phyloP scores from a whole-genome alignment of 2,329 filamentous ascomycete genomes.

The Daldinia sp. region DNA sequence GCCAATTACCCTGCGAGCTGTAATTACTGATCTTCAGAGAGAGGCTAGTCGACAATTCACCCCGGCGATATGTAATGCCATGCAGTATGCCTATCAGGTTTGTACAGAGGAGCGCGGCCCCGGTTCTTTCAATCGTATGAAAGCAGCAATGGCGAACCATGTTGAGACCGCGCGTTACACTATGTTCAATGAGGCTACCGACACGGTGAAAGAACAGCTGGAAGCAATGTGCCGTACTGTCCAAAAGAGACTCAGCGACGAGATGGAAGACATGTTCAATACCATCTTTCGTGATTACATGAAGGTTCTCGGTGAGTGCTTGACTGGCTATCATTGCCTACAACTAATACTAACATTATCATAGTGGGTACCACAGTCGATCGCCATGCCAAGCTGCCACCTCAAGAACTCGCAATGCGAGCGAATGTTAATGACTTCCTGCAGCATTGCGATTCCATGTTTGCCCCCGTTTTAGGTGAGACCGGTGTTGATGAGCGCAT shows the following conservation, averaged over 20 bases:
- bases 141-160: slow-evolving; percentile 59
- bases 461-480: slow-evolving; percentile 31
- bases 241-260: slow-evolving; percentile 24
- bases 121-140: slow-evolving; percentile 66
- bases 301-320: slow-evolving; percentile 42
- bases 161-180: slow-evolving; percentile 54
- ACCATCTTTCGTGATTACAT: slow-evolving; percentile 41
- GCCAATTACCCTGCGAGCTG: slow-evolving; percentile 48
- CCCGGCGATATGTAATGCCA: slow-evolving; percentile 59
- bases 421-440: slow-evolving; percentile 31
- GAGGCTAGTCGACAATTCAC: slow-evolving; percentile 67
- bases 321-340: background rate
- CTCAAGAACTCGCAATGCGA: slow-evolving; percentile 36
- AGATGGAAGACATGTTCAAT: slow-evolving; percentile 30
- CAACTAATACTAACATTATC: slow-evolving; percentile 24
- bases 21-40: slow-evolving; percentile 61
- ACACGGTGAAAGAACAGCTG: slow-evolving; percentile 57
- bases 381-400: slow-evolving; percentile 17
- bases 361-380: slow-evolving; percentile 40
- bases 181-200: slow-evolving; percentile 64
- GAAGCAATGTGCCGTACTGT: slow-evolving; percentile 51
- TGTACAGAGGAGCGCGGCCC: slow-evolving; percentile 59
- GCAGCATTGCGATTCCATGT: slow-evolving; percentile 32
- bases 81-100: slow-evolving; percentile 60
- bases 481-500: background rate